Conservation (phyloP, 2,329 filamentous ascomycete species). For the Ustulina deusta region DNA sequence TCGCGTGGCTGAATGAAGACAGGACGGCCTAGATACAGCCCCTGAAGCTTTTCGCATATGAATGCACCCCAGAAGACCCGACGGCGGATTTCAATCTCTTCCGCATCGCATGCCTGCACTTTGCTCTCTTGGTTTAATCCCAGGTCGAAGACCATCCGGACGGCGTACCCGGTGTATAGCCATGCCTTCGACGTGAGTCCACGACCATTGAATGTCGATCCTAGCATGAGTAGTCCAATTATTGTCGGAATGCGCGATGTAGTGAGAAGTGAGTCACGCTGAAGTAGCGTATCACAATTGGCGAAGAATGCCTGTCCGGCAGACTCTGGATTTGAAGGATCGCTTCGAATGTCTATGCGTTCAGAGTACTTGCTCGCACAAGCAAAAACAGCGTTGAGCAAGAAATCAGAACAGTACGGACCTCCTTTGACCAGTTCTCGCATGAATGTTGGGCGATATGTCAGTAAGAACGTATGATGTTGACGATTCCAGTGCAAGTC, state of each 20-base stretch:
- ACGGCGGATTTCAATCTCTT: background rate
- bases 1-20: background rate
- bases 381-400: background rate
- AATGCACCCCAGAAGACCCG: background rate
- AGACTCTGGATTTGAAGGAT: background rate
- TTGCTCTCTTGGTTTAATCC: background rate
- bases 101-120: background rate
- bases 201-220: background rate
- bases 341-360: conserved; percentile 3
- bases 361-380: background rate
- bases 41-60: conserved; percentile 4
- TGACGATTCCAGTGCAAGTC: conserved; percentile 2
- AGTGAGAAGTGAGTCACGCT: background rate
- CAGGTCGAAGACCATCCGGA: background rate
- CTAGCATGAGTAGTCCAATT: background rate
- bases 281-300: background rate
- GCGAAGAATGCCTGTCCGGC: background rate
- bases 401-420: background rate
- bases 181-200: background rate
- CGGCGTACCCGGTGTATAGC: background rate
- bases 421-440: background rate
- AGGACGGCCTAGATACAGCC: background rate
- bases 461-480: background rate
- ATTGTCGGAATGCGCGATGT: background rate
- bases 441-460: conserved; percentile 1